Evolutionary conservation across 2,329 filamentous ascomycete species (phyloP).

Genomic region (Hypoxylon sp.): DNA sequence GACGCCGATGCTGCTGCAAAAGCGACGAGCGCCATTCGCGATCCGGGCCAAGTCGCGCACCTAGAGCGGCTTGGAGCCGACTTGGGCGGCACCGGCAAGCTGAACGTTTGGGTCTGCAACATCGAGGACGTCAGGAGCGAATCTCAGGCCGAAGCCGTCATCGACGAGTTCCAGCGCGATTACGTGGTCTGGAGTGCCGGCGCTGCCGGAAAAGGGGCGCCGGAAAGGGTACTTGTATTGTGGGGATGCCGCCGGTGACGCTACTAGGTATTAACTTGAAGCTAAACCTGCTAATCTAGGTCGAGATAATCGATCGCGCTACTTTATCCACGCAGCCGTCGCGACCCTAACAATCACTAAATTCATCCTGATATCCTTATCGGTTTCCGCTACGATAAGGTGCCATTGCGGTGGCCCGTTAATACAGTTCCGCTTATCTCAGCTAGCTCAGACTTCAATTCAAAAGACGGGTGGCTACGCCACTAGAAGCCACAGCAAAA

Average conservation of each 20-base stretch:
- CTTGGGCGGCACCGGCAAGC: conserved; percentile 63
- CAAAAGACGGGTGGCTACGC: too few species aligned
- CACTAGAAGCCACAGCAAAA: too few species aligned
- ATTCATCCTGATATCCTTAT: conserved; percentile 73
- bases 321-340: conserved; percentile 68
- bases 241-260: conserved; percentile 56
- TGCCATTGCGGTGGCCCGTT: too few species aligned
- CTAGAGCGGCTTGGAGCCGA: conserved; percentile 70
- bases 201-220: conserved; percentile 66
- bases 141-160: conserved; percentile 68
- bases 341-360: conserved; percentile 63
- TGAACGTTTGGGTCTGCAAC: conserved; percentile 75
- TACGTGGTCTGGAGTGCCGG: conserved; percentile 76
- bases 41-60: conserved; percentile 70
- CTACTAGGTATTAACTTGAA: conserved; percentile 60
- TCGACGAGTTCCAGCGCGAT: conserved; percentile 69
- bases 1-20: conserved; percentile 78
- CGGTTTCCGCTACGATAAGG: conserved; percentile 60
- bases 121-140: conserved; percentile 75
- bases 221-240: conserved; percentile 54
- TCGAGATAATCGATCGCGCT: conserved; percentile 24
- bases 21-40: conserved; percentile 82
- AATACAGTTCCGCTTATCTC: too few species aligned
- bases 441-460: too few species aligned
- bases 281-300: too few species aligned